phyloP scores from a whole-genome alignment of 2,329 filamentous ascomycete species.

The Fusarium papillatum region DNA sequence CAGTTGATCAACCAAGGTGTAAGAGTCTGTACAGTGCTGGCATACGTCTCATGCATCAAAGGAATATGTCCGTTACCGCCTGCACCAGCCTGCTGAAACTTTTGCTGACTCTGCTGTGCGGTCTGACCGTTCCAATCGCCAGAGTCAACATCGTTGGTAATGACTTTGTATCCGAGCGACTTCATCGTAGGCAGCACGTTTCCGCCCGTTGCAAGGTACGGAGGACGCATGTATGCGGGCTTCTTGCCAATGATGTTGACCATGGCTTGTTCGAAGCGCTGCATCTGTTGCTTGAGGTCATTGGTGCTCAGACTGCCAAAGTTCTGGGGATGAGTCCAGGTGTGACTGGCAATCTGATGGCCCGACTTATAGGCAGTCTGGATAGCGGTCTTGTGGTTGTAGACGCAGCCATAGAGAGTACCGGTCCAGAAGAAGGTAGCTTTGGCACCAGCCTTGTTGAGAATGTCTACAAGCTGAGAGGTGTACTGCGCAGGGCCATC shows the following conservation, averaged over 20 bases:
- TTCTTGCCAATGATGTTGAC: conserved; percentile 64
- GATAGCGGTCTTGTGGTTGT: conserved; percentile 64
- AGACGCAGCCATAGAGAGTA: conserved; percentile 64
- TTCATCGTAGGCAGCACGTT: conserved; percentile 57
- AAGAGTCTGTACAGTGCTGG: conserved; percentile 61
- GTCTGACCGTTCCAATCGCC: conserved; percentile 71
- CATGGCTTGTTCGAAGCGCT: conserved; percentile 63
- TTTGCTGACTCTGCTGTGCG: conserved; percentile 64
- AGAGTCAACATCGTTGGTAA: conserved; percentile 72
- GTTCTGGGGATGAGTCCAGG: conserved; percentile 63
- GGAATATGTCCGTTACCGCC: conserved; percentile 64
- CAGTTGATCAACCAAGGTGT: conserved; percentile 65
- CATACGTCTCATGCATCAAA: conserved; percentile 70
- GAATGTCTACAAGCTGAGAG: conserved; percentile 61
- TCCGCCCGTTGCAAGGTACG: conserved; percentile 62
- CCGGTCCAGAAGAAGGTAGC: conserved; percentile 68
- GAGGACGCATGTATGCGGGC: conserved; percentile 64
- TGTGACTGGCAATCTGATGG: conserved; percentile 68
- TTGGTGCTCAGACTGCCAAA: conserved; percentile 55
- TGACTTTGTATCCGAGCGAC: conserved; percentile 69
- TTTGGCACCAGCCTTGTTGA: conserved; percentile 62
- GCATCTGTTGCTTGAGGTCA: conserved; percentile 62
- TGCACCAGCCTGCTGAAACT: conserved; percentile 61
- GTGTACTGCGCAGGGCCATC: conserved; percentile 67
- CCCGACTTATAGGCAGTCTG: conserved; percentile 64